Base-by-base conservation (phyloP, 805 yeast species). In the Hanseniaspora lachancei region DNA sequence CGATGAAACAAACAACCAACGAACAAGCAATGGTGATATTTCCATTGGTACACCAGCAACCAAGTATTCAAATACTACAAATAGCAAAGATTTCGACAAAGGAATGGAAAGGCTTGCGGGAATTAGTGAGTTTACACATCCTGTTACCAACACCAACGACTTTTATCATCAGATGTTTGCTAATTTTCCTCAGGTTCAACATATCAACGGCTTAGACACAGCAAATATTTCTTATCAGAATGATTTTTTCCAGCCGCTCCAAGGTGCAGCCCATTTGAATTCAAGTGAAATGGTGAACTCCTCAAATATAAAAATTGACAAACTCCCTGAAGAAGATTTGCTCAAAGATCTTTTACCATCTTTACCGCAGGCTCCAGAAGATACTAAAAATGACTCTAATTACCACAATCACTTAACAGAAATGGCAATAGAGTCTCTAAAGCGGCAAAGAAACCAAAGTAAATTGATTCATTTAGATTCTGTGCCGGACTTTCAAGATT, bases 401-500 rank as follows among this genome's bases (percentile, higher is more conserved):
- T 27, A 43, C n/a, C 49, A 58, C 48, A 59, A 60, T 46, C 39
- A 49, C n/a, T 39, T 60, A 47, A 55, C 60, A 29, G 62, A 60
- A n/a, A 44, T 59, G 23, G 63, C 60, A 18, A 56, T 59, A 9
- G 63, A 60, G 53, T 58, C 62, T 18, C 49, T 60, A 34, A 36
- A 55, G 35, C 41, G 60, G 40, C 63, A 60, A 57, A 59, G 60
- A 46, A 65, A 65, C 54, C 69, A 66, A 57, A 65, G 66, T 53
- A 68, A 66, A 57, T 59, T 67, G 39, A 68, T 68, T 36, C 72
- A 68, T 62, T 57, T 68, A 50, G 72, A 68, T 58, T 70, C 72
- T 8, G 65, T 68, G 41, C 72, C 72, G 8, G 62, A 67, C 55
- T 73, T 75, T 62, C 61, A 66, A 38, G 74, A 72, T 56, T 77